Evolutionary conservation across 495 filamentous ascomycete species (phyloP), one percentile per base, ranked within the genome.

Genomic region (Corynascus novoguineensis): DNA sequence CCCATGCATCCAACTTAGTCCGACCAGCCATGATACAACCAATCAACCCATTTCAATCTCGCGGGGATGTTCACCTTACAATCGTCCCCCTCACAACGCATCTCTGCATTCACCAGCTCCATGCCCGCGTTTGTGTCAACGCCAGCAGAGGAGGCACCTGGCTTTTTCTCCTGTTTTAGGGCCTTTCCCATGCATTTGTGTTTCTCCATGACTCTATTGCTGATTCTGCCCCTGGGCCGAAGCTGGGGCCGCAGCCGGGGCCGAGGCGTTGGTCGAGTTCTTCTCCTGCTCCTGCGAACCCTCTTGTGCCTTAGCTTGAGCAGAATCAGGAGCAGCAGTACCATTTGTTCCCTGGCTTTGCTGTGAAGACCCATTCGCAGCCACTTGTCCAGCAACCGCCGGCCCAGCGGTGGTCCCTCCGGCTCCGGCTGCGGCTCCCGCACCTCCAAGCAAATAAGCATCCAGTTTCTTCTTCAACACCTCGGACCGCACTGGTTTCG

Each of bases 401-500:
- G 14, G 17, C 5, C 15, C 25, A 6, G 3, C 38, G 0, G 19
- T 21, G 25, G 35, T 15, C 14, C 22, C 50, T 9, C 14, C 25
- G 9, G 14, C 11, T 4, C 3, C 12, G 1, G 21, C 21, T 3
- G n/a, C 1, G 10, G n/a, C 21, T 19, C 19, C 27, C 15, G 28
- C 55, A 7, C 24, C 53, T 3, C 29, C 44, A 0, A 31, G 7
- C 34, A 73, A 57, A 63, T 90, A 90, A 17, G 78, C 73, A 58
- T 91, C 87, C 49, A 92, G 65, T 75, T 91, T 88, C 64, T 83
- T 80, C 68, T 85, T 89, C 34, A 92, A 73, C 42, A 90, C 76
- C 22, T 83, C 81, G 15, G 81, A 83, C 50, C 89, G 78, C 1
- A 96, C 91, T 9, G 91, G 91, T 68, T 96, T 96, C 24, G 91